phyloP scores from a whole-genome alignment of 2,329 filamentous ascomycete species.

The Colletotrichum spinosum region DNA sequence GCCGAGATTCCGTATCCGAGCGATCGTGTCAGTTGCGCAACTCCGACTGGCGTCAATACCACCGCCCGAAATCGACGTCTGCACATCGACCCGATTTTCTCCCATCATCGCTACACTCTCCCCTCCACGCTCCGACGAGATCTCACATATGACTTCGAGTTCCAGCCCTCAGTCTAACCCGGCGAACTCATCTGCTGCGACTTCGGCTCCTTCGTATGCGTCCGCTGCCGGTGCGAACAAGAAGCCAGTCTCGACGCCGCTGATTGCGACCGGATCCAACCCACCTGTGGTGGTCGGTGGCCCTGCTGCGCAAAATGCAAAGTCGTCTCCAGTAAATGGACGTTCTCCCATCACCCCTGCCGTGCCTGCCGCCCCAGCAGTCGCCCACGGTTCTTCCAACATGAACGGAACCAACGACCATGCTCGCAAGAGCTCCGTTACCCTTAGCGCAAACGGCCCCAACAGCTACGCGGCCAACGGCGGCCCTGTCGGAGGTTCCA shows the following conservation, averaged over 20 bases:
- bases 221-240: slow-evolving; percentile 73
- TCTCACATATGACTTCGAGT: slow-evolving; percentile 71
- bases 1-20: slow-evolving; percentile 46
- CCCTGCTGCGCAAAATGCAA: slow-evolving; percentile 66
- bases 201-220: slow-evolving; percentile 73
- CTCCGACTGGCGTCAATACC: slow-evolving; percentile 23
- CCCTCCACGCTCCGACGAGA: slow-evolving; percentile 40
- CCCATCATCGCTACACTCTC: slow-evolving; percentile 25
- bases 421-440: slow-evolving; percentile 87
- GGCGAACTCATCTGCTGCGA: slow-evolving; percentile 68
- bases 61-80: slow-evolving; percentile 22
- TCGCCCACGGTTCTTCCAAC: slow-evolving; percentile 69
- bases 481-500: slow-evolving; percentile 68
- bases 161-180: slow-evolving; percentile 65
- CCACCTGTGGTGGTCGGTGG: slow-evolving; percentile 67
- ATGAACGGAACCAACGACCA: slow-evolving; percentile 83
- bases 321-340: slow-evolving; percentile 84
- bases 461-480: slow-evolving; percentile 83
- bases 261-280: slow-evolving; percentile 70
- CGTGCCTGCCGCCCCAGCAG: slow-evolving; percentile 71
- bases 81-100: slow-evolving; percentile 8
- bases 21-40: slow-evolving; percentile 31
- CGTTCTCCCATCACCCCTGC: slow-evolving; percentile 78
- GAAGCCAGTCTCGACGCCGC: slow-evolving; percentile 71
- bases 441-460: slow-evolving; percentile 86